Conservation (phyloP, 768 basidiomycete genomes). For the Mycena galericulata region DNA sequence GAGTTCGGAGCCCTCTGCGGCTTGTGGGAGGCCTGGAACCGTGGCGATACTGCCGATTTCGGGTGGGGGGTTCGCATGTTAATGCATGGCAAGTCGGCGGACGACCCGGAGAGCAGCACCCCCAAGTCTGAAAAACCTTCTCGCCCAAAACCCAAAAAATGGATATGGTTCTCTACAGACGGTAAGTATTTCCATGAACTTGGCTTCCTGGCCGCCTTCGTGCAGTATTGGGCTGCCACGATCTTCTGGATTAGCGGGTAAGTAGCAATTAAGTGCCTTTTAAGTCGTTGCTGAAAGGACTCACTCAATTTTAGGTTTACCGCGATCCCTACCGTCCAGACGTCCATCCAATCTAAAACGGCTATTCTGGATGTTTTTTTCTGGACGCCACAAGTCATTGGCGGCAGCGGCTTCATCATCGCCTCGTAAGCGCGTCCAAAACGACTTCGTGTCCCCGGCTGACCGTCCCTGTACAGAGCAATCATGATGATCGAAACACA, state of each 20-base stretch:
- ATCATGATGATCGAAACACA: constrained; percentile 69
- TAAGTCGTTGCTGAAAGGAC: constrained; percentile 23
- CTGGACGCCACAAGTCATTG: constrained; percentile 74
- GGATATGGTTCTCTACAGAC: constrained; percentile 55
- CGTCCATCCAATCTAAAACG: constrained; percentile 41
- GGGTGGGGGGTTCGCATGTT: constrained; percentile 46
- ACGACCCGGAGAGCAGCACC: background rate
- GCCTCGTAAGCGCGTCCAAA: constrained; percentile 46
- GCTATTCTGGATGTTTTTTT: constrained; percentile 60
- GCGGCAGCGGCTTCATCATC: constrained; percentile 69
- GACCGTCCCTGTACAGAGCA: constrained; percentile 34
- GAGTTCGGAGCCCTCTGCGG: constrained; percentile 65
- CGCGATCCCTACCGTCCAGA: constrained; percentile 51
- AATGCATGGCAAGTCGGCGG: constrained; percentile 23
- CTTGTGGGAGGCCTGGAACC: constrained; percentile 67
- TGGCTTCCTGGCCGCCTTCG: constrained; percentile 61
- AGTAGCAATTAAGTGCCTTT: constrained; percentile 11
- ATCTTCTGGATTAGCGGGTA: constrained; percentile 72
- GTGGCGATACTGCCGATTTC: constrained; percentile 54
- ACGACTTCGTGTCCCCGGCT: background rate
- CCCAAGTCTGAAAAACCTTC: constrained; percentile 36
- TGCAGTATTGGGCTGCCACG: constrained; percentile 66
- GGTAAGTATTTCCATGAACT: constrained; percentile 55
- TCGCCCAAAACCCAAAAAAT: constrained; percentile 38
- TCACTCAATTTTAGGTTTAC: constrained; percentile 44